phyloP scores from a whole-genome alignment of 768 basidiomycete genomes.

The Boletus tylopilopsis region DNA sequence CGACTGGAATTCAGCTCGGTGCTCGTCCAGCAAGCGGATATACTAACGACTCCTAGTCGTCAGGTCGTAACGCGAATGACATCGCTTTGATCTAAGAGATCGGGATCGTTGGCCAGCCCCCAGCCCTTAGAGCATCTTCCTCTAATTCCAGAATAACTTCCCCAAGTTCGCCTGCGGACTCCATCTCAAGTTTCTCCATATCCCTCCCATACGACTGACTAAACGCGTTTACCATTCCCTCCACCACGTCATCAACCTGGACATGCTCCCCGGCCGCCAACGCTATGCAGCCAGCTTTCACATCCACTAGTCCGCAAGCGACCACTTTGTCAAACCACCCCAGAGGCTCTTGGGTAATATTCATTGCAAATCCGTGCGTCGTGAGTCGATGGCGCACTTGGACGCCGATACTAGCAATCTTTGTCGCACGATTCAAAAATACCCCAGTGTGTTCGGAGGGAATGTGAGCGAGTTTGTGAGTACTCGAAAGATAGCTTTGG shows the following conservation, averaged over 20 bases:
- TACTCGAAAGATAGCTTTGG: slow-evolving; percentile 54
- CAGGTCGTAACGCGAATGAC: no score
- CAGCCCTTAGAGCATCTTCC: slow-evolving; percentile 38
- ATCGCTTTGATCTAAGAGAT: neutral
- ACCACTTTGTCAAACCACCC: slow-evolving; percentile 85
- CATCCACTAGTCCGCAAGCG: slow-evolving; percentile 87
- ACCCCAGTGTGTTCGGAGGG: slow-evolving; percentile 87
- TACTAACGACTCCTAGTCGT: no score
- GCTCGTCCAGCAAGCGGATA: no score
- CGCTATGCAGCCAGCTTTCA: slow-evolving; percentile 70
- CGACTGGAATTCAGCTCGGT: no score
- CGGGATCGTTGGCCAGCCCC: slow-evolving; percentile 36
- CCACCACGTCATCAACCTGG: slow-evolving; percentile 48
- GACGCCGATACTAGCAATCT: slow-evolving; percentile 94
- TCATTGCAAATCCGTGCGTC: slow-evolving; percentile 92
- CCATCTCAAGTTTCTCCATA: slow-evolving; percentile 41
- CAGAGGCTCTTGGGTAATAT: slow-evolving; percentile 77
- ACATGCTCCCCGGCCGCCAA: slow-evolving; percentile 38
- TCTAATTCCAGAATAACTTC: slow-evolving; percentile 47
- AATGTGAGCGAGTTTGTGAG: slow-evolving; percentile 53
- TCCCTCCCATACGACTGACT: slow-evolving; percentile 47
- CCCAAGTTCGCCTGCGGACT: slow-evolving; percentile 44
- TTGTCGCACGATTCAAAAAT: slow-evolving; percentile 75
- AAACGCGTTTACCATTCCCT: slow-evolving; percentile 46
- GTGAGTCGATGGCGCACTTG: slow-evolving; percentile 94